A percentile compares a stretch with the other conserved stretches of the same genome.
Evolutionary conservation across 2,329 filamentous ascomycete species (phyloP).

Genomic region (Teratosphaeria gauchensis): DNA sequence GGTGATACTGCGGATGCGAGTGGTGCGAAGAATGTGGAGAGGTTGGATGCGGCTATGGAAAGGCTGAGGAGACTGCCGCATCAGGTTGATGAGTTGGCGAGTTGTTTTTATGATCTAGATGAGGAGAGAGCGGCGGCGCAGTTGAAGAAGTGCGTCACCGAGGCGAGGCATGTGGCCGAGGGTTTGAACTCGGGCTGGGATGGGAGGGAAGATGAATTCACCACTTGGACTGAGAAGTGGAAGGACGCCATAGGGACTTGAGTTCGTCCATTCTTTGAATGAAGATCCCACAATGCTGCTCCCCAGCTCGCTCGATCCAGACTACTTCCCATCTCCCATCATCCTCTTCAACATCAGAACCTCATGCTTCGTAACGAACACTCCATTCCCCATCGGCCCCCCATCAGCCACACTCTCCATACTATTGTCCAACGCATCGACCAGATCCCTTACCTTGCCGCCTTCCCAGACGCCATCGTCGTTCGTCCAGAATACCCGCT

Average conservation of each 20-base stretch:
- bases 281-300: no score
- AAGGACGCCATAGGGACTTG: conserved; percentile 22
- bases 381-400: conserved; percentile 21
- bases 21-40: conserved; percentile 15
- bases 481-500: conserved; percentile 45
- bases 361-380: conserved; percentile 47
- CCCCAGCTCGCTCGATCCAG: no score
- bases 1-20: conserved; percentile 4
- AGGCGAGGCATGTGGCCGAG: conserved; percentile 48
- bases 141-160: conserved; percentile 51
- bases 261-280: no score
- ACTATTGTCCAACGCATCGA: conserved; percentile 31
- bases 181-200: conserved; percentile 53
- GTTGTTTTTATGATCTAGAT: conserved; percentile 62
- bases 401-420: conserved; percentile 15
- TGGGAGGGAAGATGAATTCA: conserved; percentile 64
- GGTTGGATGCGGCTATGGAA: conserved; percentile 46
- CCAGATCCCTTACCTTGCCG: conserved; percentile 41
- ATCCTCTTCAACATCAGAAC: conserved; percentile 37
- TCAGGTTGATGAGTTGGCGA: conserved; percentile 59
- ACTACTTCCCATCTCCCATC: conserved; percentile 17
- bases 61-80: conserved; percentile 54
- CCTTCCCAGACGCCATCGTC: conserved; percentile 40
- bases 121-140: conserved; percentile 47
- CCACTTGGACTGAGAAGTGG: conserved; percentile 60